Evolutionary conservation across 179 eudicot genomes (phyloP).

Genomic region (Silene coronaria): DNA sequence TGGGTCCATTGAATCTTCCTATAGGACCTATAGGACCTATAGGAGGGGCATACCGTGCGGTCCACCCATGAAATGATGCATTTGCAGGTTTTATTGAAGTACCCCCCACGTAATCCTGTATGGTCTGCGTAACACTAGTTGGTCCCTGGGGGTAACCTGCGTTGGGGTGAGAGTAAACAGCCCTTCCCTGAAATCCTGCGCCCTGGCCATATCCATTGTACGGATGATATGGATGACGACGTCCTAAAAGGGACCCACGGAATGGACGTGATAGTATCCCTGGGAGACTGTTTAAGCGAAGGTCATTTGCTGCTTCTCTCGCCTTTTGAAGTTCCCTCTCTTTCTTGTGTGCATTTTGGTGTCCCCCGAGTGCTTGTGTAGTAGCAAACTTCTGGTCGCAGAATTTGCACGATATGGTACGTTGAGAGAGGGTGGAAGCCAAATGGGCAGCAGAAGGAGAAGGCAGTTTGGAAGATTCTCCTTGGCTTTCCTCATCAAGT

Average conservation of each 20-base stretch:
- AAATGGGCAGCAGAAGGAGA: not conserved
- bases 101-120: not conserved
- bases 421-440: not conserved
- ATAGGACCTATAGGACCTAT: not conserved
- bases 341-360: conserved; percentile 32
- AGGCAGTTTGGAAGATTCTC: conserved; percentile 19
- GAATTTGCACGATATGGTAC: conserved; percentile 26
- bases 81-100: not conserved
- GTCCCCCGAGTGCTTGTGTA: conserved; percentile 38
- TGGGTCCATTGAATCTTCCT: conserved; percentile 4
- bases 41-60: conserved; percentile 10
- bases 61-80: conserved; percentile 7
- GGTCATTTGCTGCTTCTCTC: conserved; percentile 20
- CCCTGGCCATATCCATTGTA: conserved; percentile 14
- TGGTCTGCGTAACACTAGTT: conserved; percentile 2
- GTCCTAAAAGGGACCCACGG: conserved; percentile 12
- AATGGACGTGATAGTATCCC: not conserved
- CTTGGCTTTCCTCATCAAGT: conserved; percentile 2
- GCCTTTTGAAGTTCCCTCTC: conserved; percentile 30
- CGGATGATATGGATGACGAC: conserved; percentile 10
- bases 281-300: not conserved
- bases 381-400: conserved; percentile 21
- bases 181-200: conserved; percentile 15
- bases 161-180: not conserved
- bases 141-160: not conserved